Conservation (phyloP, 495 filamentous ascomycete genomes). For the Hamigera avellanea region DNA sequence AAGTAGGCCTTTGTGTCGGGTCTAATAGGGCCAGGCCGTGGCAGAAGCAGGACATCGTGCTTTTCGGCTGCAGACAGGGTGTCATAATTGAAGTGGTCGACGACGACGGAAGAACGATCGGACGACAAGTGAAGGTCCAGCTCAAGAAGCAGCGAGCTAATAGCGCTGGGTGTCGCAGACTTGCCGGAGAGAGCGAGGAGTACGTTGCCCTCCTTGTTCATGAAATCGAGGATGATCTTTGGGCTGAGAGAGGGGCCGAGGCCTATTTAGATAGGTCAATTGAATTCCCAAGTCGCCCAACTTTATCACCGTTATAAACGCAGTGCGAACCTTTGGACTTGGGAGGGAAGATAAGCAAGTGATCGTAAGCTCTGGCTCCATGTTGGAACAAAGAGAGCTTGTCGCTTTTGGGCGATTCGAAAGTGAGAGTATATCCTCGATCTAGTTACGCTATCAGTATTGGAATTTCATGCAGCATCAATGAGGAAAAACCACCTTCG, state of each 20-base stretch:
- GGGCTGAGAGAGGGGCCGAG: slow-evolving; percentile 82
- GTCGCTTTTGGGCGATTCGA: slow-evolving; percentile 80
- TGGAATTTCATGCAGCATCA: slow-evolving; percentile 4
- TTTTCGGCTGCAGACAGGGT: slow-evolving; percentile 59
- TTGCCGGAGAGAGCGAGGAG: slow-evolving; percentile 75
- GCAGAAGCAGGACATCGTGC: slow-evolving; percentile 80
- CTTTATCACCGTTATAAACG: no score
- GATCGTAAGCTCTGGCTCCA: slow-evolving; percentile 83
- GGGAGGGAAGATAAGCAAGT: slow-evolving; percentile 74
- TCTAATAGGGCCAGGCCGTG: slow-evolving; percentile 47
- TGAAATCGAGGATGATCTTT: slow-evolving; percentile 77
- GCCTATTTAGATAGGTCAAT: slow-evolving; percentile 32
- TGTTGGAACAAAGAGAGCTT: slow-evolving; percentile 71
- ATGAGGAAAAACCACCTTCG: slow-evolving; percentile 44
- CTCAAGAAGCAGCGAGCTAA: slow-evolving; percentile 80
- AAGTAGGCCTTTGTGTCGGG: slow-evolving; percentile 72
- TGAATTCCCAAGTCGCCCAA: no score
- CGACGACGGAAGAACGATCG: slow-evolving; percentile 68
- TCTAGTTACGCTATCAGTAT: slow-evolving; percentile 35
- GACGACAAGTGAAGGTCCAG: slow-evolving; percentile 82
- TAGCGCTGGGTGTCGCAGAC: slow-evolving; percentile 57
- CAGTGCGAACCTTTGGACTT: slow-evolving; percentile 67
- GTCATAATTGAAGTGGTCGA: slow-evolving; percentile 96
- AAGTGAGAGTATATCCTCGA: slow-evolving; percentile 68
- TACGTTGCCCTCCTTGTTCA: slow-evolving; percentile 86